Conservation (phyloP, 2,329 filamentous ascomycete genomes). For the Aureobasidium sp. region DNA sequence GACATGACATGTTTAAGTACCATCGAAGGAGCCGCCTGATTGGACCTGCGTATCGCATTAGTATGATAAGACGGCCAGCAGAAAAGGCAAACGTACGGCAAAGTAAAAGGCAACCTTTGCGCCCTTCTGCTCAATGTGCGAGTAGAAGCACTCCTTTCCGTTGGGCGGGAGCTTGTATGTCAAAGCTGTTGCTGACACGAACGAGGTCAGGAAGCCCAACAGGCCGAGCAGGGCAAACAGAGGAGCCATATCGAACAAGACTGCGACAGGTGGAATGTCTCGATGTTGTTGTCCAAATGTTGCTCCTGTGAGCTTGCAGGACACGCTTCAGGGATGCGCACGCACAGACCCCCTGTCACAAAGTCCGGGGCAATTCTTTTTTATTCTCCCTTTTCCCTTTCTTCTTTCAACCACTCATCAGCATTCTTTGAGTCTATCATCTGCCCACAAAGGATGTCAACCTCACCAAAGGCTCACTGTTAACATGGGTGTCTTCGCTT, state of each 20-base stretch:
- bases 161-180: constrained; percentile 87
- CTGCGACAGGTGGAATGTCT: not conserved
- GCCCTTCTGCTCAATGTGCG: constrained; percentile 66
- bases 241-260: constrained; percentile 22
- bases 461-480: too few relatives aligned
- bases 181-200: constrained; percentile 78
- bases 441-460: too few relatives aligned
- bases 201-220: constrained; percentile 60
- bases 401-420: not conserved
- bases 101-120: constrained; percentile 98
- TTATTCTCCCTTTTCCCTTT: not conserved
- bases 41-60: constrained; percentile 60
- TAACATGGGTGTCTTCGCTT: too few relatives aligned
- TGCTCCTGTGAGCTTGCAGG: not conserved
- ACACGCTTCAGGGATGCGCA: constrained; percentile 7
- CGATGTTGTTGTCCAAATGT: not conserved
- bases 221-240: constrained; percentile 25
- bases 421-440: not conserved
- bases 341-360: constrained; percentile 2
- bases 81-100: constrained; percentile 55
- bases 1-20: not conserved
- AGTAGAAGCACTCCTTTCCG: constrained; percentile 95
- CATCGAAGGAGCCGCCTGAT: constrained; percentile 82
- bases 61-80: not conserved
- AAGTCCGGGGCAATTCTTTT: not conserved